Evolutionary conservation across 495 filamentous ascomycete species (phyloP).

Genomic region (Penicillium macrosclerotiorum): DNA sequence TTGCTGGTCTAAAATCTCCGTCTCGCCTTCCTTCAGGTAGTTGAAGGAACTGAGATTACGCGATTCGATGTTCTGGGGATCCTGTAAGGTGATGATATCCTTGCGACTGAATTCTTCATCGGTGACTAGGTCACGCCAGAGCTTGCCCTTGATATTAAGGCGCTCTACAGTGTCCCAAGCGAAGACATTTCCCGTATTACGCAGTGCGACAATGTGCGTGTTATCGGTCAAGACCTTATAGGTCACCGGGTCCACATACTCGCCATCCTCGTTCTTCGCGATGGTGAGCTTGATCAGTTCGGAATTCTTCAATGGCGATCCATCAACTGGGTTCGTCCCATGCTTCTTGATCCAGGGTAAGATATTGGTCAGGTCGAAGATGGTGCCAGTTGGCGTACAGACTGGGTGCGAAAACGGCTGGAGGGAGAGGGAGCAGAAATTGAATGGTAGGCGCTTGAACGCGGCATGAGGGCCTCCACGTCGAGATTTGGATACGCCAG

Average conservation of each 20-base stretch:
- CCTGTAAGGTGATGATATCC: slow-evolving; percentile 95
- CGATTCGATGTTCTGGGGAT: slow-evolving; percentile 85
- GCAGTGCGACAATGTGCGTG: slow-evolving; percentile 89
- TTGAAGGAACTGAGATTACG: slow-evolving; percentile 88
- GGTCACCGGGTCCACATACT: slow-evolving; percentile 93
- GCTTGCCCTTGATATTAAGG: slow-evolving; percentile 95
- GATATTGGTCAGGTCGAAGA: slow-evolving; percentile 86
- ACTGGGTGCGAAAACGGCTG: slow-evolving; percentile 89
- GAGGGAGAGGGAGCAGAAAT: slow-evolving; percentile 93
- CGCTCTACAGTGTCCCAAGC: slow-evolving; percentile 92
- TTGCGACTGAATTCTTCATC: slow-evolving; percentile 84
- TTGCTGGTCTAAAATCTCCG: slow-evolving; percentile 62
- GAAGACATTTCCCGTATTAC: slow-evolving; percentile 91
- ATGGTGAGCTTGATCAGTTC: slow-evolving; percentile 92
- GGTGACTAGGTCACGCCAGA: slow-evolving; percentile 89
- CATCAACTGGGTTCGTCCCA: slow-evolving; percentile 84
- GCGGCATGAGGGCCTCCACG: slow-evolving; percentile 55
- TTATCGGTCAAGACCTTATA: slow-evolving; percentile 98
- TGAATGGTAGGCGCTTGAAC: slow-evolving; percentile 93
- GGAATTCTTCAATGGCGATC: slow-evolving; percentile 68
- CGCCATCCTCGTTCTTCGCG: slow-evolving; percentile 87
- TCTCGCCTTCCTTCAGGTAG: slow-evolving; percentile 80
- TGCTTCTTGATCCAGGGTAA: slow-evolving; percentile 91
- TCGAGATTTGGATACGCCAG: slow-evolving; percentile 53
- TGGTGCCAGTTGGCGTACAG: slow-evolving; percentile 72